phyloP scores from a whole-genome alignment of 768 basidiomycete genomes.

The Podaxis sp. region DNA sequence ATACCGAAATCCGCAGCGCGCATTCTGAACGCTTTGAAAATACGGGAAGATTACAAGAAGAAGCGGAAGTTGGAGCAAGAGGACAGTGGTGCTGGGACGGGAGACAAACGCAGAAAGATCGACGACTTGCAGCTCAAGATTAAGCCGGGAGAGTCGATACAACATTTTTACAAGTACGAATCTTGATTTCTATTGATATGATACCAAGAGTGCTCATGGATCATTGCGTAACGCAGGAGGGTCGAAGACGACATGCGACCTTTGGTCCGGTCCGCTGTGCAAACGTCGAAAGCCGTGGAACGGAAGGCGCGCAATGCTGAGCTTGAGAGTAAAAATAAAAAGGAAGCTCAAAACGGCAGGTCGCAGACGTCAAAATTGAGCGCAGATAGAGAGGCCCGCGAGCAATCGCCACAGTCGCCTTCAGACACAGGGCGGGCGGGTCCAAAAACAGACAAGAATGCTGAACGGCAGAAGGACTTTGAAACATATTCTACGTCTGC shows the following conservation, averaged over 20 bases:
- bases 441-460: conserved; percentile 25
- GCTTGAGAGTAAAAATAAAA: conserved; percentile 27
- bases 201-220: neutral
- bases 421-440: conserved; percentile 7
- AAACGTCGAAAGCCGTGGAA: conserved; percentile 50
- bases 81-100: conserved; percentile 24
- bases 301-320: conserved; percentile 45
- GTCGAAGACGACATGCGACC: conserved; percentile 75
- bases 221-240: conserved; percentile 41
- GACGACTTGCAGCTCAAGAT: conserved; percentile 41
- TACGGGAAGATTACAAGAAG: conserved; percentile 54
- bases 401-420: conserved; percentile 19
- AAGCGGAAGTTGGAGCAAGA: conserved; percentile 43
- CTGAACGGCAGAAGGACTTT: conserved; percentile 47
- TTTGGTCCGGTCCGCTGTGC: conserved; percentile 59
- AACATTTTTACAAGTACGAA: conserved; percentile 70
- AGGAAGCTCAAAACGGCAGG: conserved; percentile 21
- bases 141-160: conserved; percentile 67
- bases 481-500: conserved; percentile 46
- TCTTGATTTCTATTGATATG: neutral
- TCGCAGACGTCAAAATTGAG: conserved; percentile 19
- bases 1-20: conserved; percentile 71
- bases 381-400: conserved; percentile 15
- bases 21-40: conserved; percentile 59
- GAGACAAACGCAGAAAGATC: conserved; percentile 34